phyloP scores from a whole-genome alignment of 345 rosid genomes.

The Eucalyptus erythrocorys region DNA sequence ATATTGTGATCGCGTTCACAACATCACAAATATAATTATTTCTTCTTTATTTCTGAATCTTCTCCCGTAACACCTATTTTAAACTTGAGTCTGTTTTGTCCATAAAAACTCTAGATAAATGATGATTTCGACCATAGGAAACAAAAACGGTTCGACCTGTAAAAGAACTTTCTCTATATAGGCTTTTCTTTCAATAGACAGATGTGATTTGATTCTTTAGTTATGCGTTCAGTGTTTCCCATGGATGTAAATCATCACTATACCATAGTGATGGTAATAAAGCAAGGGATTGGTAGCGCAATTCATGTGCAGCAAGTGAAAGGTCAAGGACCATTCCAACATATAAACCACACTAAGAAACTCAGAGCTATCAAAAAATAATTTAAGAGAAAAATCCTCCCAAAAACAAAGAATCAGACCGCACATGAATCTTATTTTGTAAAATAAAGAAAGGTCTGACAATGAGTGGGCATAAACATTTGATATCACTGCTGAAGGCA shows the following conservation, averaged over 20 bases:
- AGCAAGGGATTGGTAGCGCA: not conserved
- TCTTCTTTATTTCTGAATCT: not conserved
- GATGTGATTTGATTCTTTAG: too few relatives aligned
- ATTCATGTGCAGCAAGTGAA: not conserved
- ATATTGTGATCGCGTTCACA: rapidly evolving
- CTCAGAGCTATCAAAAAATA: not conserved
- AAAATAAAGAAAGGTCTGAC: rapidly evolving
- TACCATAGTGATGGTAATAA: not conserved
- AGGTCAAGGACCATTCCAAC: not conserved
- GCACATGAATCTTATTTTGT: not conserved
- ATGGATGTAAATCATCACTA: not conserved
- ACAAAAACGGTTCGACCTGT: not conserved
- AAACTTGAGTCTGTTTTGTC: not conserved
- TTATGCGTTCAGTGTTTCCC: not conserved
- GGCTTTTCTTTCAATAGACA: not conserved
- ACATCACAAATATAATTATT: not conserved
- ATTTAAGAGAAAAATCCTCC: not conserved
- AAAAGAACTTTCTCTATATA: not conserved
- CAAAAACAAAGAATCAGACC: not conserved
- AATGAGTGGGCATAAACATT: not conserved
- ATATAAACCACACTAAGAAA: not conserved
- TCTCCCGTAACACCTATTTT: not conserved
- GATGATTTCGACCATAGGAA: not conserved
- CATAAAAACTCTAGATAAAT: not conserved
- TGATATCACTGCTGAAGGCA: not conserved